A percentile compares a stretch with the other conserved stretches of the same genome.
Conservation (phyloP, 2,329 filamentous ascomycete species). For the Calonectria multiphialidica region DNA sequence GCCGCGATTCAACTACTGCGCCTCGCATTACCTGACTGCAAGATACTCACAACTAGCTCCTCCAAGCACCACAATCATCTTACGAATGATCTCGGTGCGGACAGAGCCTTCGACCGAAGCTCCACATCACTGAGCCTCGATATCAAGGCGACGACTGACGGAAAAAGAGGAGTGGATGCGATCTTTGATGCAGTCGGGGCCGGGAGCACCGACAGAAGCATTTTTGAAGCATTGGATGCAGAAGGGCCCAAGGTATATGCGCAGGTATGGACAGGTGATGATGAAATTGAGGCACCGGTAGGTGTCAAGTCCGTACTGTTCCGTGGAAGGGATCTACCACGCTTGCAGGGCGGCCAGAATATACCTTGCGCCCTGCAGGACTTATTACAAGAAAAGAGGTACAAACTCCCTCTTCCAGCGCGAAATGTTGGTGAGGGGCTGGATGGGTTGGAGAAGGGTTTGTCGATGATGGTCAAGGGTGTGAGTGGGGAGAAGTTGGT, state of each 20-base stretch:
- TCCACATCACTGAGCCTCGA: not conserved
- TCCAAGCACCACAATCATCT: not conserved
- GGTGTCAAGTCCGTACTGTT: not conserved
- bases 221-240: not conserved
- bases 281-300: not conserved
- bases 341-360: not conserved
- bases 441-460: not conserved
- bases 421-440: not conserved
- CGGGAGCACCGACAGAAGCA: not conserved
- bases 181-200: conserved; percentile 10
- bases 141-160: not conserved
- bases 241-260: not conserved
- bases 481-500: conserved; percentile 13
- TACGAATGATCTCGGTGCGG: not conserved
- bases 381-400: not conserved
- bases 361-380: not conserved
- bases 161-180: not conserved
- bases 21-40: not conserved
- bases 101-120: not conserved
- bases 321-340: not conserved
- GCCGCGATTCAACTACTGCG: conserved; percentile 6
- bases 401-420: conserved; percentile 1
- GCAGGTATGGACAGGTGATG: conserved; percentile 6
- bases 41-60: not conserved
- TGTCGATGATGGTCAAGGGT: not conserved